Base-by-base conservation (phyloP, 371 early-diverging fungal genomes). In the Chytridium lagenaria region DNA sequence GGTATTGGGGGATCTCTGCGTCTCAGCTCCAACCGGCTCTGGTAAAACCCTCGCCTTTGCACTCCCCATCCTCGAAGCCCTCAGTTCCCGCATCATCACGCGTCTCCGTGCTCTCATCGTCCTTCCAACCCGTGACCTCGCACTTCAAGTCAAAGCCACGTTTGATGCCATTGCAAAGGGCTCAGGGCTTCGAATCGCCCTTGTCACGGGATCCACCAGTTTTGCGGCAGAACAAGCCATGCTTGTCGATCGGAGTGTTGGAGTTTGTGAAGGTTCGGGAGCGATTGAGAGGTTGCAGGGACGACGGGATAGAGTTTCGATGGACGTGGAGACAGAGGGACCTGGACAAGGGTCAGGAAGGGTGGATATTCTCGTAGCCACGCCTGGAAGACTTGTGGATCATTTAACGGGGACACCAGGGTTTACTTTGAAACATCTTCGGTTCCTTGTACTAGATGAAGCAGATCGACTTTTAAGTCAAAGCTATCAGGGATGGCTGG, bases 61-160 rank as follows among this genome's bases (percentile, higher is more conserved):
- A 19, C 79, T 80, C 75, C 78, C 99, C 2, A 93, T 94, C 90
- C 73, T 97, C 65, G 89, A 91, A 95, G 59, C 91, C 93, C 89
- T 81, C 91, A 76, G 91, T 95, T 80, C 84, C 77, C 19, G 81
- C 78, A 50, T 72, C 81, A 16, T 70, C 69, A 36, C 59, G 70
- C 70, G 97, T 39, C 97, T 98, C 2, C 94, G 94, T 78, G 96
- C 95, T 15, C 84, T 99, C 40, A 92, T 98, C 51, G 80, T 99
- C 78, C 96, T 95, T 1, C 99, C 99, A 44, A 99, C 98, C 7
- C 92, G 98, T 91, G 98, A 98, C 78, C 83, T 98, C 38, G 95
- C 95, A 0, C 86, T 86, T 36, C 98, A 98, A 79, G 95, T 98
- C 39, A 89, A 92, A 71, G 80, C 85, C 61, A 94, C 94, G 74